phyloP scores from a whole-genome alignment of 2,329 filamentous ascomycete genomes.

The Hypomyces rosellus region DNA sequence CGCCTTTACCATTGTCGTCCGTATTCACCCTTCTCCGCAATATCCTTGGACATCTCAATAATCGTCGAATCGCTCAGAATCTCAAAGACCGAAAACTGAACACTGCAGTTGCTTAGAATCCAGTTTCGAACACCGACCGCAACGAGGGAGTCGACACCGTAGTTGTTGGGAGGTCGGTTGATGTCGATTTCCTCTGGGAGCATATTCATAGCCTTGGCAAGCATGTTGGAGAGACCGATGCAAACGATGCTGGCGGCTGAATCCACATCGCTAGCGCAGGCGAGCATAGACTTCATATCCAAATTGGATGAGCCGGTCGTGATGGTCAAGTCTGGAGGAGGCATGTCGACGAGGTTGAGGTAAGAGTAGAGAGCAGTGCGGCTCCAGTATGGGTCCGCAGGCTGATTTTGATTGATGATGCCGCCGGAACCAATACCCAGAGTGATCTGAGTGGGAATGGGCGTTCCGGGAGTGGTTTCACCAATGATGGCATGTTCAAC shows the following conservation, averaged over 20 bases:
- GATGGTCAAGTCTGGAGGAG: conserved; percentile 21
- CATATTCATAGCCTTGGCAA: conserved; percentile 41
- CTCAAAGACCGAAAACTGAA: conserved; percentile 42
- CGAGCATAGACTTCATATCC: conserved; percentile 28
- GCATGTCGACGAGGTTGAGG: conserved; percentile 43
- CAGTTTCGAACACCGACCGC: conserved; percentile 48
- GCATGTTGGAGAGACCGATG: conserved; percentile 32
- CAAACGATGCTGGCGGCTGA: conserved; percentile 30
- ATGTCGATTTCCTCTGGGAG: conserved; percentile 38
- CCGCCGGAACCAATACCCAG: conserved; percentile 50
- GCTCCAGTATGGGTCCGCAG: conserved; percentile 49
- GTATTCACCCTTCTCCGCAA: conserved; percentile 28
- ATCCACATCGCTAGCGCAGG: conserved; percentile 19
- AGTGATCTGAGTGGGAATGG: conserved; percentile 42
- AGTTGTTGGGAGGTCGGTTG: conserved; percentile 34
- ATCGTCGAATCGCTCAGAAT: conserved; percentile 39
- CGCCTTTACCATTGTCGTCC: conserved; percentile 11
- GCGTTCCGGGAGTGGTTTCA: conserved; percentile 20
- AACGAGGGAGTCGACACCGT: conserved; percentile 48
- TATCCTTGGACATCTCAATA: conserved; percentile 28
- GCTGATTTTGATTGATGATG: conserved; percentile 44
- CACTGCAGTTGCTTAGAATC: conserved; percentile 38
- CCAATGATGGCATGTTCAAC: conserved; percentile 40
- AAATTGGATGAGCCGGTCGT: conserved; percentile 12
- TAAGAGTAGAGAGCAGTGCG: conserved; percentile 42